These are phyloP conservation scores for Cryptomeria japonica DNA, from an alignment of 75 land plant species.

Conservation along the genomic window DNA sequence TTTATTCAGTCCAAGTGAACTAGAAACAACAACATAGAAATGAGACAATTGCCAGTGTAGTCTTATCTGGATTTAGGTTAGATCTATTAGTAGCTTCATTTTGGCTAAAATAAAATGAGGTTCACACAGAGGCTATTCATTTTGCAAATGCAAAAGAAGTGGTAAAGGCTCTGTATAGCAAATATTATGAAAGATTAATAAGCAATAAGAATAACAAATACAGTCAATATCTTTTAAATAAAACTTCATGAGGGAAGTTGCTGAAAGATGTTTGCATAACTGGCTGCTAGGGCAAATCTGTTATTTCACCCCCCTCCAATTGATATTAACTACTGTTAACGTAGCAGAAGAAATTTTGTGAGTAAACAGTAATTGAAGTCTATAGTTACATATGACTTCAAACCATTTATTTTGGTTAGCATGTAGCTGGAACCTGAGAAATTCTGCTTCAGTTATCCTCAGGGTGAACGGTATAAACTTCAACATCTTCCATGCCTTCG, in stretches of 20 bases:
- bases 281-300: not conserved
- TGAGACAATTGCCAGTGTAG: not conserved
- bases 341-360: not conserved
- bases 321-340: not conserved
- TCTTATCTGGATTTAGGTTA: not conserved
- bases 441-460: not conserved
- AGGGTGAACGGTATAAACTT: slow-evolving; percentile 70
- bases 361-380: not conserved
- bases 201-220: not conserved
- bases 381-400: not conserved
- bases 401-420: not conserved
- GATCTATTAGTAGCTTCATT: not conserved
- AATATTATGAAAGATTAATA: no score
- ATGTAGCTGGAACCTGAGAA: not conserved
- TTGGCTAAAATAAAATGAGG: not conserved
- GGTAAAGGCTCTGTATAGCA: no score
- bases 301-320: not conserved
- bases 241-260: not conserved
- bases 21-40: not conserved
- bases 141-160: no score
- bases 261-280: not conserved
- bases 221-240: not conserved
- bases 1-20: not conserved
- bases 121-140: not conserved
- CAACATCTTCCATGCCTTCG: slow-evolving; percentile 69